phyloP scores from a whole-genome alignment of 2,329 filamentous ascomycete species.

The Aplosporella prunicola region DNA sequence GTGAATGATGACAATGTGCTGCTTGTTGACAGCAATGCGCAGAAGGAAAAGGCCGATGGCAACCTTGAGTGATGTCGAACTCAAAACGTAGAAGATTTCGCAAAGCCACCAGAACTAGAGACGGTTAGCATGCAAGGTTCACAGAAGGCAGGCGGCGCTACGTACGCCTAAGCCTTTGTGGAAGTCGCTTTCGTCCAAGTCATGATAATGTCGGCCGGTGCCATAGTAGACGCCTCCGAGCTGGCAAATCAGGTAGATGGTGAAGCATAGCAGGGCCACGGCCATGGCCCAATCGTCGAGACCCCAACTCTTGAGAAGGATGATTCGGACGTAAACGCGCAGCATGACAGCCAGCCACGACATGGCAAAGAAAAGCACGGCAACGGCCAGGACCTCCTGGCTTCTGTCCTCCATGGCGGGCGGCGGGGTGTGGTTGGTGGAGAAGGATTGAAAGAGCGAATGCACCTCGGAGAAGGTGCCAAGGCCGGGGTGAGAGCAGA shows the following conservation, averaged over 20 bases:
- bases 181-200: slow-evolving; percentile 23
- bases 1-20: slow-evolving; percentile 40
- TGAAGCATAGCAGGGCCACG: slow-evolving; percentile 30
- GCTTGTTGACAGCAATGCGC: slow-evolving; percentile 37
- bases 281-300: slow-evolving; percentile 36
- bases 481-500: no score
- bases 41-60: slow-evolving; percentile 46
- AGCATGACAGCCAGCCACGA: slow-evolving; percentile 29
- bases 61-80: slow-evolving; percentile 40
- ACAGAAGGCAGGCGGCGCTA: not conserved
- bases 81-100: slow-evolving; percentile 45
- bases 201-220: slow-evolving; percentile 28
- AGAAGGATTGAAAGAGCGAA: no score
- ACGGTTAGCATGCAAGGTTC: slow-evolving; percentile 13
- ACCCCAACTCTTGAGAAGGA: slow-evolving; percentile 29
- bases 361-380: slow-evolving; percentile 29
- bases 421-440: no score
- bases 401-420: slow-evolving; percentile 15
- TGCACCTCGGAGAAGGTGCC: no score
- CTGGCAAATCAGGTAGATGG: slow-evolving; percentile 31
- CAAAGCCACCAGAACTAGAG: slow-evolving; percentile 45
- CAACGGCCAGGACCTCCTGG: slow-evolving; percentile 20
- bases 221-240: slow-evolving; percentile 31
- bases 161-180: slow-evolving; percentile 22
- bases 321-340: slow-evolving; percentile 28